These are phyloP conservation scores for Leccinum arenicola DNA, from an alignment of 768 basidiomycete species.

Conservation along the genomic window DNA sequence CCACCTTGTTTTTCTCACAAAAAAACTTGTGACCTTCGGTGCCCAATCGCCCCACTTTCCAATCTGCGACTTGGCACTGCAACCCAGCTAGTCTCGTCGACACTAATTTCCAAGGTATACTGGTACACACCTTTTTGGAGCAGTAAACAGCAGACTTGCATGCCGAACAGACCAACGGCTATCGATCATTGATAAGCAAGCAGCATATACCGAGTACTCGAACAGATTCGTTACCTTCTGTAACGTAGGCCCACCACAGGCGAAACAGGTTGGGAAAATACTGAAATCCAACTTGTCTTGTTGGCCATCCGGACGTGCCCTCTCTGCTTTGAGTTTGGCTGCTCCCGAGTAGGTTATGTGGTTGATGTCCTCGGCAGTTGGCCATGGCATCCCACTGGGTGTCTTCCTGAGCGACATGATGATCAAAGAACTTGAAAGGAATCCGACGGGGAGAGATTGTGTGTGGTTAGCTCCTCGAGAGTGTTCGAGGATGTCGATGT, in stretches of 20 bases:
- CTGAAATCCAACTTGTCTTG: slow-evolving; percentile 30
- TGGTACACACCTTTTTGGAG: slow-evolving; percentile 23
- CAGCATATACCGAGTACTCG: neutral
- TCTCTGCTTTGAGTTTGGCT: slow-evolving; percentile 26
- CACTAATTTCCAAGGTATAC: neutral
- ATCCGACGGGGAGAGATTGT: neutral
- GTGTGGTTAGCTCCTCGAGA: neutral
- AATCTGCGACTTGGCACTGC: slow-evolving; percentile 36
- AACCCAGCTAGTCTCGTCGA: slow-evolving; percentile 2
- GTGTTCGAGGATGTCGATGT: neutral
- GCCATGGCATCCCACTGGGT: slow-evolving; percentile 12
- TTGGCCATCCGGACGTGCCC: slow-evolving; percentile 26
- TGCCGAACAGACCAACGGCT: slow-evolving; percentile 29
- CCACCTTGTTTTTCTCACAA: slow-evolving; percentile 35
- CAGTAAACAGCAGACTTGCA: slow-evolving; percentile 32
- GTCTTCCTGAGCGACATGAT: slow-evolving; percentile 17
- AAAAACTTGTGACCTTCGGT: slow-evolving; percentile 32
- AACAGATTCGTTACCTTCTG: slow-evolving; percentile 18
- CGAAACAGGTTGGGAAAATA: slow-evolving; percentile 21
- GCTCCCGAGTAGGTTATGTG: slow-evolving; percentile 29
- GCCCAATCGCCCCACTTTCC: slow-evolving; percentile 32
- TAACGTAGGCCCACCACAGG: slow-evolving; percentile 17
- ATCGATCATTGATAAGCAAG: slow-evolving; percentile 2
- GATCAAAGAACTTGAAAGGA: neutral
- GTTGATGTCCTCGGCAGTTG: slow-evolving; percentile 26